These are phyloP conservation scores for Zygosaccharomyces kombuchaensis DNA, from an alignment of 805 yeast species.

Conservation along the genomic window DNA sequence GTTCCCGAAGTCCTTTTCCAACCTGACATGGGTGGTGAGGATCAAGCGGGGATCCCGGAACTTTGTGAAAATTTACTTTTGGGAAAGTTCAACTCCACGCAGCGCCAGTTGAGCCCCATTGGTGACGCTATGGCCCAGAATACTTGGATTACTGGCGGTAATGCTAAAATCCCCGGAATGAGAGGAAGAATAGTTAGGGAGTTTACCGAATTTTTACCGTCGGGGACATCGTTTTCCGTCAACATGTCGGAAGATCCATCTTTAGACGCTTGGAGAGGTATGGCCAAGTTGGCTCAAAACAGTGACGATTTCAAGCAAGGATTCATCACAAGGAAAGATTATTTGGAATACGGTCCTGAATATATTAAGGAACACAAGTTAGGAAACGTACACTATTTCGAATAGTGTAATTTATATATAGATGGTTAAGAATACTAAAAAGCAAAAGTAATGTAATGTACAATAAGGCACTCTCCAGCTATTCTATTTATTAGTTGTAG, in stretches of 20 bases:
- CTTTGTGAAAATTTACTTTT: constrained; percentile 61
- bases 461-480: constrained; percentile 1
- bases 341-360: constrained; percentile 84
- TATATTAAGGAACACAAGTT: constrained; percentile 81
- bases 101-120: constrained; percentile 38
- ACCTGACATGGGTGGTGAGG: constrained; percentile 91
- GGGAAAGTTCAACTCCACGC: constrained; percentile 56
- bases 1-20: constrained; percentile 91
- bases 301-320: constrained; percentile 42
- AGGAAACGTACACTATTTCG: constrained; percentile 49
- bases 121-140: constrained; percentile 42
- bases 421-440: constrained; percentile 1
- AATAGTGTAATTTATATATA: constrained; percentile 11
- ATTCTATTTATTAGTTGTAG: constrained; percentile 1
- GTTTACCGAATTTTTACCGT: constrained; percentile 66
- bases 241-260: constrained; percentile 63
- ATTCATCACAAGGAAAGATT: constrained; percentile 64
- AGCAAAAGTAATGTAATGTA: constrained; percentile 5
- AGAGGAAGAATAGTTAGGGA: constrained; percentile 66
- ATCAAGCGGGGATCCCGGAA: constrained; percentile 91
- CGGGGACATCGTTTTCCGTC: constrained; percentile 55
- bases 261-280: constrained; percentile 90
- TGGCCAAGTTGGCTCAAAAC: constrained; percentile 70
- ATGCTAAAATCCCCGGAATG: constrained; percentile 60
- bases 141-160: constrained; percentile 85